Evolutionary conservation across 164 flowering plant species (phyloP).

Genomic region (Warburgia ugandensis): DNA sequence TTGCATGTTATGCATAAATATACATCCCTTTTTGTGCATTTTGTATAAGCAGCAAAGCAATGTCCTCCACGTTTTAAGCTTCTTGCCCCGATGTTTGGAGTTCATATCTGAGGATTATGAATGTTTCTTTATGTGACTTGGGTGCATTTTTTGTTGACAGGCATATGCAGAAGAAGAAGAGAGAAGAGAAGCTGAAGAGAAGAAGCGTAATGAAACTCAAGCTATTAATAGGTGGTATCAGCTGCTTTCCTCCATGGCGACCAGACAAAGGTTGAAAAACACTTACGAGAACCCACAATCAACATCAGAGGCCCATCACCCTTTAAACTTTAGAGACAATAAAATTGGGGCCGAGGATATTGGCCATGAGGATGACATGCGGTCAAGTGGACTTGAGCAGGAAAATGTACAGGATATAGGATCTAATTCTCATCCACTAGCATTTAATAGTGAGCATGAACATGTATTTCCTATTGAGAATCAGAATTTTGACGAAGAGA

Average conservation of each 20-base stretch:
- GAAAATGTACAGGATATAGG: constrained; percentile 7
- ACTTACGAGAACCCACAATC: constrained; percentile 35
- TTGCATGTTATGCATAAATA: too few species aligned
- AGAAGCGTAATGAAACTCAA: constrained; percentile 52
- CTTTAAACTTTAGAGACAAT: constrained; percentile 8
- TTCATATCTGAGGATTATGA: too few species aligned
- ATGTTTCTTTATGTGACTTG: background rate
- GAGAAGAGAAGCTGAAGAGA: constrained; percentile 69
- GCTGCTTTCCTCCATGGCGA: constrained; percentile 80
- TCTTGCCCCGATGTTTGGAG: too few species aligned
- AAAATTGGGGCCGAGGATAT: background rate
- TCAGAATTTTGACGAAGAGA: constrained; percentile 47
- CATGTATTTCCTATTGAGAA: constrained; percentile 61
- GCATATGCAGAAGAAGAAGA: constrained; percentile 82
- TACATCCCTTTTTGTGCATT: too few species aligned
- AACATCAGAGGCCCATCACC: constrained; percentile 13
- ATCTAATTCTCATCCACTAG: constrained; percentile 2
- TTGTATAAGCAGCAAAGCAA: too few species aligned
- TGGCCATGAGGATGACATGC: constrained; percentile 10
- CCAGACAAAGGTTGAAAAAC: constrained; percentile 64
- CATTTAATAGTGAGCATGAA: constrained; percentile 40
- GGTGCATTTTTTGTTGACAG: constrained; percentile 27
- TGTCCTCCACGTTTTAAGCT: too few species aligned
- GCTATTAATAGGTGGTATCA: constrained; percentile 88
- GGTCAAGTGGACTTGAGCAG: constrained; percentile 10